Evolutionary conservation across 2,329 filamentous ascomycete species (phyloP), one percentile per base, ranked within the genome.

Genomic region (Raffaelea albimanens): DNA sequence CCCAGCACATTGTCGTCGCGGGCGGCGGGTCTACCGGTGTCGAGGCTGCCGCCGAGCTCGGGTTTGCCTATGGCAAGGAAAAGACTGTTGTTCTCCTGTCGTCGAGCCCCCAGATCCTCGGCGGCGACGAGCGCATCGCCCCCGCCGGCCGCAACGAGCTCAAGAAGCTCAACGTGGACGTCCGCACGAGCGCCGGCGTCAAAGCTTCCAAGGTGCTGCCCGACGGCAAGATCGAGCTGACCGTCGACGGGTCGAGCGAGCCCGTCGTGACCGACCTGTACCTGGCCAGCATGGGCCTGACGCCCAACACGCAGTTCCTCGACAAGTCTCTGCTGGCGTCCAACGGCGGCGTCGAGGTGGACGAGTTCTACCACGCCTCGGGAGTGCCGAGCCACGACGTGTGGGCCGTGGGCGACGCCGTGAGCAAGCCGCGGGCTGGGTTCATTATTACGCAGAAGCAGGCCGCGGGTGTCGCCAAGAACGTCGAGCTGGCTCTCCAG

Each of bases 11-110:
- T 55, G 67, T 79, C 49, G 62, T 81, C n/a, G 76, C 67, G 3
- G 77, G 77, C 44, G 76, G 68, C 1, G 77, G 77, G 36, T 55
- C 70, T 42, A 80, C 77, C 2, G 77, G 77, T 46, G 67, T 76
- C 46, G 77, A 81, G 62, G 59, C 69, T 4, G 71, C 73, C 2
- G 75, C 68, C 38, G 77, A 81, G 64, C 67, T 81, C 22, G 69
- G 65, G 43, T 71, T 65, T 59, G 71, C 70, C 53, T 79, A 67
- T 58, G 61, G 58, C 43, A 69, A 67, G 52, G 62, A 66, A 21
- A 75, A 38, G n/a, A 38, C 9, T 8, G 34, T 75, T 53, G 65
- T 80, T 31, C 52, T 75, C 4, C 67, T 80, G 23, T 61, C 79
- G 5, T 65, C 64, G 2, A 64, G 60, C 43, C 56, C 62, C 16